phyloP scores from a whole-genome alignment of 768 basidiomycete genomes.

The Boletus pseudo-olivaceus region DNA sequence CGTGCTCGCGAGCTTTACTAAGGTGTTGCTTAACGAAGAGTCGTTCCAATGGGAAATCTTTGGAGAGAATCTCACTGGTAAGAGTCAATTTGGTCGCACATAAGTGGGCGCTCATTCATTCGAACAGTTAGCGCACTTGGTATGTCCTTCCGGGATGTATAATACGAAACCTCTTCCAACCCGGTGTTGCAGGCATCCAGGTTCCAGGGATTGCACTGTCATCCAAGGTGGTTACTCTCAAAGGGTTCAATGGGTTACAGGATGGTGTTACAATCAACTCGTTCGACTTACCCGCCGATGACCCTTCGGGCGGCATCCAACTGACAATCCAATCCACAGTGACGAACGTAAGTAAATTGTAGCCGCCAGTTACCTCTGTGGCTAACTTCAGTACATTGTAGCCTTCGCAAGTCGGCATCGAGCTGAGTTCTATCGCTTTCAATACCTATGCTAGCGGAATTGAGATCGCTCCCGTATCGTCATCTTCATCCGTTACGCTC shows the following conservation, averaged over 20 bases:
- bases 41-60: conserved; percentile 70
- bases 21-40: conserved; percentile 58
- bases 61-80: conserved; percentile 59
- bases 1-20: conserved; percentile 62
- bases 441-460: conserved; percentile 50
- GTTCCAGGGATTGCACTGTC: conserved; percentile 54
- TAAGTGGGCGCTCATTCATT: conserved; percentile 4
- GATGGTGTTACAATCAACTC: conserved; percentile 58
- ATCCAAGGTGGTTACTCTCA: conserved; percentile 57
- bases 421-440: conserved; percentile 59
- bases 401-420: conserved; percentile 75
- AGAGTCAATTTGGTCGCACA: conserved; percentile 6
- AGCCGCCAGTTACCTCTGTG: background rate
- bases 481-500: conserved; percentile 48
- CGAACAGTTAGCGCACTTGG: conserved; percentile 55
- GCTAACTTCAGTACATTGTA: conserved; percentile 23
- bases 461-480: conserved; percentile 58
- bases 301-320: conserved; percentile 68
- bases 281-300: conserved; percentile 68
- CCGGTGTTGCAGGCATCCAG: conserved; percentile 43
- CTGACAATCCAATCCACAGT: conserved; percentile 59
- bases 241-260: conserved; percentile 68
- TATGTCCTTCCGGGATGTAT: conserved; percentile 20
- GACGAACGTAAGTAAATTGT: conserved; percentile 46
- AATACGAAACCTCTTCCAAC: background rate